Evolutionary conservation across 2,329 filamentous ascomycete species (phyloP).

Genomic region (Cordyceps militaris): DNA sequence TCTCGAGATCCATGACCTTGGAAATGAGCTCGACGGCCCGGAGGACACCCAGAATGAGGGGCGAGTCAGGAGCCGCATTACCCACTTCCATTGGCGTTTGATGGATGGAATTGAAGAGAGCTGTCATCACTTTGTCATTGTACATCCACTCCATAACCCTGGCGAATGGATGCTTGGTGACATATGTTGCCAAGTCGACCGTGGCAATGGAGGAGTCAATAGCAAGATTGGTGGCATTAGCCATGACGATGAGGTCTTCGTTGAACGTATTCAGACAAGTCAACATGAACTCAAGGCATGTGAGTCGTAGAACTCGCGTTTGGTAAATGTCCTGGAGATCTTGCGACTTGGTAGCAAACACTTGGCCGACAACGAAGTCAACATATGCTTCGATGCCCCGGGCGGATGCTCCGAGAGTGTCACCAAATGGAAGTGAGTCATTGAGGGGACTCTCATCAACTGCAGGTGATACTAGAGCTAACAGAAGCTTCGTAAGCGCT

Average conservation of each 20-base stretch:
- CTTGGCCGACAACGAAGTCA: conserved; percentile 78
- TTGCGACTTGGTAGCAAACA: conserved; percentile 61
- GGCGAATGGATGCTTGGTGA: conserved; percentile 83
- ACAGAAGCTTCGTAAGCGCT: conserved; percentile 73
- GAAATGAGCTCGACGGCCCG: conserved; percentile 79
- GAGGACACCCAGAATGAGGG: conserved; percentile 70
- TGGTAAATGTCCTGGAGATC: conserved; percentile 63
- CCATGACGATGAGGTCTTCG: conserved; percentile 81
- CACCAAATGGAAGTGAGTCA: conserved; percentile 78
- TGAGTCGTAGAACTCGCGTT: conserved; percentile 65
- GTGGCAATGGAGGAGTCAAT: conserved; percentile 70
- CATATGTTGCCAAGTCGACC: conserved; percentile 70
- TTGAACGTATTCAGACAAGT: conserved; percentile 83
- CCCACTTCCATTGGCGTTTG: conserved; percentile 68
- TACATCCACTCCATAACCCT: conserved; percentile 98
- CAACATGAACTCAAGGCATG: conserved; percentile 76
- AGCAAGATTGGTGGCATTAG: conserved; percentile 67
- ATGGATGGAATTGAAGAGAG: conserved; percentile 71
- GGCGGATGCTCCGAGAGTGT: conserved; percentile 69
- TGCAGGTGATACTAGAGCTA: conserved; percentile 62
- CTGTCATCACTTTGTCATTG: conserved; percentile 78
- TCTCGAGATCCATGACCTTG: conserved; percentile 75
- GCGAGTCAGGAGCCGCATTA: conserved; percentile 67
- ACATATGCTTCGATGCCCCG: conserved; percentile 89
- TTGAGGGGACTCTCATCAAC: conserved; percentile 54